Evolutionary conservation across 768 basidiomycete species (phyloP), one percentile per base, ranked within the genome.

Genomic region (Rhodosporidiobolus odoratus): DNA sequence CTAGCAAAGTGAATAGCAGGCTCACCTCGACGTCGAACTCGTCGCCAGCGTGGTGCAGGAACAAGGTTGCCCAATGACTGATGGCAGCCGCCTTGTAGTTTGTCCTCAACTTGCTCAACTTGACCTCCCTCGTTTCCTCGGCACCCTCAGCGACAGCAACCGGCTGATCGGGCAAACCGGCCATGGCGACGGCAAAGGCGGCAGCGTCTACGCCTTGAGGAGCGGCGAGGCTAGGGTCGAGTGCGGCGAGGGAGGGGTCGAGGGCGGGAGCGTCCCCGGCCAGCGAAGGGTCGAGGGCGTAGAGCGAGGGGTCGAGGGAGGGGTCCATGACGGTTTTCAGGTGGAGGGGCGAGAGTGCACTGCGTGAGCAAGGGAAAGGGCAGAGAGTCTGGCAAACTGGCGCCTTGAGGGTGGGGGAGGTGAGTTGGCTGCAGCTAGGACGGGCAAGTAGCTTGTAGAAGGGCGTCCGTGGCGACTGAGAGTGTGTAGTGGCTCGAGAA

Each of bases 51-150:
- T 71, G 69, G 32, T 62, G 66, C 19, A 56, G 43, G 56, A 71
- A 75, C n/a, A 75, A 60, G 32, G 54, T 40, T n/a, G 62, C 62
- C 47, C 66, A 74, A 25, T 74, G 72, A 10, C 58, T 61, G 6
- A 62, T 60, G 4, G 66, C 66, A 5, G 66, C 66, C 48, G 61
- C 59, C 37, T 58, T 58, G 60, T 61, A 67, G 25, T 27, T 40
- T 30, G 37, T 61, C 25, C 66, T 34, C 52, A 67, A 35, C 59
- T 53, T 37, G 15, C 10, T 3, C 32, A 45, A 57, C 19, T 23
- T 13, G 12, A 30, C 40, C 37, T 53, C 50, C 13, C 23, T 23
- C 37, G 27, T 8, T n/a, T 59, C 58, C 27, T 30, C 21, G 9
- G 13, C 43, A 35, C 54, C 54, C 54, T 41, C 9, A 2, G 56